These are phyloP conservation scores for Gentiana dahurica DNA, from an alignment of 257 asterid species.

Conservation along the genomic window DNA sequence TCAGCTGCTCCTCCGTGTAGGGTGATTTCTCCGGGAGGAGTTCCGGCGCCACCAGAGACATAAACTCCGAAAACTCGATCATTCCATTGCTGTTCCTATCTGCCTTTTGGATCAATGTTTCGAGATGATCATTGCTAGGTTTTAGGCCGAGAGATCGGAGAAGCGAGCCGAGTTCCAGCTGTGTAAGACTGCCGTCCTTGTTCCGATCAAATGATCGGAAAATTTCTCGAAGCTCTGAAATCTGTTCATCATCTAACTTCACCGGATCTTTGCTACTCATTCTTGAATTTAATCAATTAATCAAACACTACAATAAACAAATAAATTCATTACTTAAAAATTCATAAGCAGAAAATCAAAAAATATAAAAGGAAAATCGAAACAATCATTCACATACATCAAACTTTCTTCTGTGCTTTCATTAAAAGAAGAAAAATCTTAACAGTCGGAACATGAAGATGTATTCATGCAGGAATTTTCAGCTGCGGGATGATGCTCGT, in stretches of 20 bases:
- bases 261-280: slow-evolving; percentile 42
- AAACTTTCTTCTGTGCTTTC: no score
- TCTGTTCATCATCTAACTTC: slow-evolving; percentile 68
- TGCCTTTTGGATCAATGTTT: slow-evolving; percentile 61
- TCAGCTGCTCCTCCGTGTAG: slow-evolving; percentile 80
- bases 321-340: no score
- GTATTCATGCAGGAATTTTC: no score
- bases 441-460: no score
- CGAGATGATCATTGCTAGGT: slow-evolving; percentile 84
- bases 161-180: slow-evolving; percentile 80
- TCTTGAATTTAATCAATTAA: neutral
- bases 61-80: slow-evolving; percentile 86
- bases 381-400: no score
- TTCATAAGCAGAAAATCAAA: no score
- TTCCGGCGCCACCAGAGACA: slow-evolving; percentile 86
- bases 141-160: slow-evolving; percentile 72
- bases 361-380: no score
- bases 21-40: slow-evolving; percentile 80
- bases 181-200: slow-evolving; percentile 87
- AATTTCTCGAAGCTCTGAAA: slow-evolving; percentile 78
- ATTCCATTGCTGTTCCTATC: slow-evolving; percentile 77
- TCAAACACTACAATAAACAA: no score
- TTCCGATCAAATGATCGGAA: slow-evolving; percentile 84
- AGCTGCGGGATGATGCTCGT: no score
- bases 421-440: no score